Percentiles rank a stretch among this genome's conserved stretches.
These are phyloP conservation scores for Pythium utonaiense DNA, from an alignment of 352 stramenopile species.

Conservation along the genomic window DNA sequence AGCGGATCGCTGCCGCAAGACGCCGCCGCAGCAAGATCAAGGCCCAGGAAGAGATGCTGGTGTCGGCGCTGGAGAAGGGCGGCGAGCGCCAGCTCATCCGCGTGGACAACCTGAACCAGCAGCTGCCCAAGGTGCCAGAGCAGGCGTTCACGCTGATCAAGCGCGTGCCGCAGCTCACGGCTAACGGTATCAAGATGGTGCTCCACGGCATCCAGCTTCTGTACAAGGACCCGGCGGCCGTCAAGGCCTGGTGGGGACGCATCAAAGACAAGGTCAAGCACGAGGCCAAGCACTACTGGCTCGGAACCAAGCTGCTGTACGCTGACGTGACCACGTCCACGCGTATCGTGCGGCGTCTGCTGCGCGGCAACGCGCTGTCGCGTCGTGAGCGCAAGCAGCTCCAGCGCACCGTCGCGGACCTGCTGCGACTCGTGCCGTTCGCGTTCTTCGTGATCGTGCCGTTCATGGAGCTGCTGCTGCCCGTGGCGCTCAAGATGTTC, in stretches of 20 bases:
- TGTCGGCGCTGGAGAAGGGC: conserved; percentile 73
- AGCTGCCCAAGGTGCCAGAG: conserved; percentile 71
- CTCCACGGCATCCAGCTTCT: conserved; percentile 56
- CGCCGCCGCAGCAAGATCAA: conserved; percentile 78
- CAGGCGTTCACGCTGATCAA: conserved; percentile 67
- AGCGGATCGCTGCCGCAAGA: conserved; percentile 69
- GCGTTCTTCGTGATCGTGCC: conserved; percentile 97
- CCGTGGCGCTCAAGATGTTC: conserved; percentile 97
- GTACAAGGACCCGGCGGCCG: conserved; percentile 54
- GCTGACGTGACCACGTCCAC: conserved; percentile 94
- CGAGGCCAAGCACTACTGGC: conserved; percentile 95
- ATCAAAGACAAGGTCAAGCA: conserved; percentile 85
- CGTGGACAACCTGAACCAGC: conserved; percentile 73
- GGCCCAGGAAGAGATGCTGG: conserved; percentile 74
- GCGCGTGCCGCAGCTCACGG: conserved; percentile 56
- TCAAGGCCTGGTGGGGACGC: conserved; percentile 55
- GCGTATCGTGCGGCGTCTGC: conserved; percentile 88
- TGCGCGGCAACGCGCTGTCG: conserved; percentile 92
- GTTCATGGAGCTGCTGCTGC: conserved; percentile 98
- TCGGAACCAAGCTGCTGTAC: conserved; percentile 95
- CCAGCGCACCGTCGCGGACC: conserved; percentile 93
- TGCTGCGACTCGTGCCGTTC: conserved; percentile 97
- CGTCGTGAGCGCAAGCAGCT: conserved; percentile 96
- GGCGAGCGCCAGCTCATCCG: conserved; percentile 75
- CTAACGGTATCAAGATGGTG: conserved; percentile 53